Conservation (phyloP, 164 flowering plant genomes). For the Aristolochia contorta region DNA sequence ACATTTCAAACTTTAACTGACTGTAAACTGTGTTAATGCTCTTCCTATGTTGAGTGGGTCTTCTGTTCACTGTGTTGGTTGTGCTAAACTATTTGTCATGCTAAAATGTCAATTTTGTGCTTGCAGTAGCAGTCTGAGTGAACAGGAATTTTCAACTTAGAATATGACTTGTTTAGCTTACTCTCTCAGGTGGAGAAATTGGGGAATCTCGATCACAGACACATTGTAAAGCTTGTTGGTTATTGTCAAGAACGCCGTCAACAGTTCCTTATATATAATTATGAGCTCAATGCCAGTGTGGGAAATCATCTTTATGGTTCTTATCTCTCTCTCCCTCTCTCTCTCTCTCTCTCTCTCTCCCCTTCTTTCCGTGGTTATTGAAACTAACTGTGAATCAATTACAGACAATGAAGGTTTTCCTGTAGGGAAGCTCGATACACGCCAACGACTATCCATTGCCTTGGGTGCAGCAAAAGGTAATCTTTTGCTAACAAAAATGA, state of each 20-base stretch:
- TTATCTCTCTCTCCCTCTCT: slow-evolving; percentile 16
- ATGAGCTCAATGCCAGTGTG: slow-evolving; percentile 34
- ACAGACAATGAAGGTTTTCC: slow-evolving; percentile 40
- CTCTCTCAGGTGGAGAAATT: slow-evolving; percentile 24
- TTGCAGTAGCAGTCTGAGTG: no score
- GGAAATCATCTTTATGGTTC: slow-evolving; percentile 37
- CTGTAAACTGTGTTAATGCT: no score
- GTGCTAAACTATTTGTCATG: no score
- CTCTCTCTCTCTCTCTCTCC: slow-evolving; percentile 7
- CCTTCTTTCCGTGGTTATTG: not conserved
- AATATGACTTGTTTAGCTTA: no score
- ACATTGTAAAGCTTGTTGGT: slow-evolving; percentile 40
- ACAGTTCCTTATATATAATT: slow-evolving; percentile 35
- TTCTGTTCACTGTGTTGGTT: no score
- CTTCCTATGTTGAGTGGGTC: no score
- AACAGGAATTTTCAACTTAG: no score
- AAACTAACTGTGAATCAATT: not conserved
- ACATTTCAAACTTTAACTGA: no score
- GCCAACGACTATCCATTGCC: slow-evolving; percentile 32
- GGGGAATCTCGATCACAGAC: slow-evolving; percentile 23
- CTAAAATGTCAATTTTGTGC: no score
- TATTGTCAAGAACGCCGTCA: slow-evolving; percentile 27
- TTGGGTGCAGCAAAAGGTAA: slow-evolving; percentile 44
- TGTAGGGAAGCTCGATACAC: slow-evolving; percentile 28
- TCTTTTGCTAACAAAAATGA: not conserved